These are phyloP conservation scores for Pelargonium cotyledonis DNA, from an alignment of 441 rosid species.

Conservation along the genomic window DNA sequence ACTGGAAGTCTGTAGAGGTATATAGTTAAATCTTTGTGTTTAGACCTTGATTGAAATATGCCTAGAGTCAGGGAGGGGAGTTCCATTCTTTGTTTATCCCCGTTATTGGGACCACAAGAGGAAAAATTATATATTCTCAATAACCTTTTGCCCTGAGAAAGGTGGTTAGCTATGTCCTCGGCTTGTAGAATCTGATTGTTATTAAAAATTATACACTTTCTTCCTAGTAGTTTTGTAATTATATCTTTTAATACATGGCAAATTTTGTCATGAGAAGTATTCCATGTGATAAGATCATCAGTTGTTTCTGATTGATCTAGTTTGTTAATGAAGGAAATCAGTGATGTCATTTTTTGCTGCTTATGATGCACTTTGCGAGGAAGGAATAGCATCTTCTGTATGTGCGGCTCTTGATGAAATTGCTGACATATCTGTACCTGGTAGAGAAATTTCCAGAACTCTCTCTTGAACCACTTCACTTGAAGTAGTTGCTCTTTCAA, in stretches of 20 bases:
- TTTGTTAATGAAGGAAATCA: slow-evolving; percentile 64
- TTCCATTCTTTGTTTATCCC: background rate
- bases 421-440: slow-evolving; percentile 86
- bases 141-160: background rate
- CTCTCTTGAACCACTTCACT: background rate
- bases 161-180: background rate
- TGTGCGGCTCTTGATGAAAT: slow-evolving; percentile 85
- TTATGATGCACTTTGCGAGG: slow-evolving; percentile 86
- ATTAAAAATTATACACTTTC: background rate
- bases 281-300: background rate
- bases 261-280: background rate
- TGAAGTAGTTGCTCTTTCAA: background rate
- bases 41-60: background rate
- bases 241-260: background rate
- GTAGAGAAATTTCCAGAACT: slow-evolving; percentile 27
- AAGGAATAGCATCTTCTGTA: slow-evolving; percentile 84
- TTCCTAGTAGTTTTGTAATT: background rate
- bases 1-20: background rate
- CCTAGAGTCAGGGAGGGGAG: background rate
- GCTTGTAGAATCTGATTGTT: background rate
- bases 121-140: background rate
- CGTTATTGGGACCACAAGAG: slow-evolving; percentile 3
- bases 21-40: background rate
- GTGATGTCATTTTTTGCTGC: slow-evolving; percentile 71
- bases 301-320: slow-evolving; percentile 22